Percentiles rank a stretch among this genome's conserved stretches.
phyloP scores from a whole-genome alignment of 352 stramenopile genomes.

The Proteromonas lacertae region DNA sequence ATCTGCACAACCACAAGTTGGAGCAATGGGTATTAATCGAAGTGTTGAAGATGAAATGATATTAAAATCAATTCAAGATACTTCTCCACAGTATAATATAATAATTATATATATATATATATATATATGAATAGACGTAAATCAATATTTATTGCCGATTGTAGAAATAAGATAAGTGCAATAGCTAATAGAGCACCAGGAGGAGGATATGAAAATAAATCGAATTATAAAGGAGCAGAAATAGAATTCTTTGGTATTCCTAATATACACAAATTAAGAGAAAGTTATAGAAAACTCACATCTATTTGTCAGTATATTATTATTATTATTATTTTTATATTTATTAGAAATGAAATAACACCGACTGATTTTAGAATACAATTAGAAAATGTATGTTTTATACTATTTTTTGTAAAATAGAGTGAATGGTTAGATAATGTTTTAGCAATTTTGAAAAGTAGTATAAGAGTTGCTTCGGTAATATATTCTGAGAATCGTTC shows the following conservation, averaged over 20 bases:
- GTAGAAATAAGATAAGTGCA: slow-evolving; percentile 41
- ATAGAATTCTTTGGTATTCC: slow-evolving; percentile 49
- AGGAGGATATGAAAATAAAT: slow-evolving; percentile 41
- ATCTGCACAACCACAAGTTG: slow-evolving; percentile 46
- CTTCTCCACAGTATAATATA: not conserved
- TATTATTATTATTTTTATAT: too few species aligned
- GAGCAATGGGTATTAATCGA: slow-evolving; percentile 28
- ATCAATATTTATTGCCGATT: slow-evolving; percentile 42
- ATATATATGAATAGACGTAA: not conserved
- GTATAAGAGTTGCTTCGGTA: slow-evolving; percentile 35
- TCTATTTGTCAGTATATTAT: too few species aligned
- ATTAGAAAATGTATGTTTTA: too few species aligned
- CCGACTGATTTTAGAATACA: too few species aligned
- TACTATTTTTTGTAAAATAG: too few species aligned
- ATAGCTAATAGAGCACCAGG: slow-evolving; percentile 40
- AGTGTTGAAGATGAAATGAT: slow-evolving; percentile 33
- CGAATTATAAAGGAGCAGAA: slow-evolving; percentile 21
- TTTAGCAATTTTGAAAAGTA: slow-evolving; percentile 21
- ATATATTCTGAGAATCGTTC: slow-evolving; percentile 30
- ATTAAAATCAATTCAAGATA: slow-evolving; percentile 10
- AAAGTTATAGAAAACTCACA: slow-evolving; percentile 34
- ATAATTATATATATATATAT: not conserved
- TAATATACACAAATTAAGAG: slow-evolving; percentile 62
- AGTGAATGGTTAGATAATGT: slow-evolving; percentile 26
- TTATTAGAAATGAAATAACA: too few species aligned